phyloP scores from a whole-genome alignment of 2,329 filamentous ascomycete species.

The Paradendryphiella salina region DNA sequence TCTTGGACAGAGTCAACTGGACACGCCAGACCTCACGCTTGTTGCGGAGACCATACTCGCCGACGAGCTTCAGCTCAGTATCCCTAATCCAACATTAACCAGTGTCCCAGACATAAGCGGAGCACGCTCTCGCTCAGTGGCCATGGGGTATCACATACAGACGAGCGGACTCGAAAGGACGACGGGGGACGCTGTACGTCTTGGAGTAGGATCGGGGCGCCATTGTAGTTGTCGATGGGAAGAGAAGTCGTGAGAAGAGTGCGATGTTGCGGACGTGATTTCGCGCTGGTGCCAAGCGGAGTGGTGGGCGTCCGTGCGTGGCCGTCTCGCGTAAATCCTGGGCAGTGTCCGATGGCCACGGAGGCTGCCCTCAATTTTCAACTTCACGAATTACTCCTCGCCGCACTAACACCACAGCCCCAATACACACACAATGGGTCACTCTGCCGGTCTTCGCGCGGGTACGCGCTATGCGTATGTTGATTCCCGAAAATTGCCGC shows the following conservation, averaged over 20 bases:
- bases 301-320: neutral
- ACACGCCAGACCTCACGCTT: conserved; percentile 99
- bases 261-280: conserved; percentile 3
- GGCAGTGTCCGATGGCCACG: too few species aligned
- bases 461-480: conserved; percentile 50
- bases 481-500: conserved; percentile 1
- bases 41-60: conserved; percentile 99
- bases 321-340: too few species aligned
- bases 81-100: conserved; percentile 78
- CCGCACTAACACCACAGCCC: conserved; percentile 27
- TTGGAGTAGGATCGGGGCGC: conserved; percentile 81
- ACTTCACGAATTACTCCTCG: conserved; percentile 8
- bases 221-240: conserved; percentile 49
- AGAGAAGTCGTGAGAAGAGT: conserved; percentile 20
- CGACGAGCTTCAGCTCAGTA: conserved; percentile 98
- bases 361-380: conserved; percentile 1
- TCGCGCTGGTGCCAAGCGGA: conserved; percentile 3
- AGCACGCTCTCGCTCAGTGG: conserved; percentile 99
- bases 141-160: conserved; percentile 85
- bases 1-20: conserved; percentile 99
- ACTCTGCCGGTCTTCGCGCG: conserved; percentile 54
- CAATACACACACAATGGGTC: conserved; percentile 55
- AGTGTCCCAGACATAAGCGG: conserved; percentile 86
- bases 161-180: conserved; percentile 99
- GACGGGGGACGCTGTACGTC: conserved; percentile 98